Evolutionary conservation across 352 stramenopile genomes (phyloP), one percentile per base, ranked within the genome.

Genomic region (Globisporangium irregulare): DNA sequence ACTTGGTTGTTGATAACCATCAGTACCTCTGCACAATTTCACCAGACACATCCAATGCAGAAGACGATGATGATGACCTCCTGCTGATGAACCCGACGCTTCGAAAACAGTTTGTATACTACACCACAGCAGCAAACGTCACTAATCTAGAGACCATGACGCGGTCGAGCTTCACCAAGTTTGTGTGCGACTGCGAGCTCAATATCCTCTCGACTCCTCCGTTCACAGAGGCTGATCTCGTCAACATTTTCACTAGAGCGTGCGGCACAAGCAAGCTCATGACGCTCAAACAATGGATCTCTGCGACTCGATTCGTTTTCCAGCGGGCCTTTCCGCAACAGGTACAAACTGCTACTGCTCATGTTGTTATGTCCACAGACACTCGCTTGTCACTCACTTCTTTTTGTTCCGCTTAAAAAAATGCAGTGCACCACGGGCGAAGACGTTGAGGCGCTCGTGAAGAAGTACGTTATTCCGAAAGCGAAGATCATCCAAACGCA

Each of bases 131-230:
- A 15, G 72, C 81, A 4, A 88, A 82, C 51, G 72, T 89, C 10
- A 91, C 73, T 12, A 92, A 93, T 62, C 71, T 93, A 18, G 74
- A 83, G 24, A 82, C 75, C 29, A 89, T 93, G 53, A 82, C 74
- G 12, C 77, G 79, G 6, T 82, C 69, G 62, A 81, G 77, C 59
- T 93, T 93, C 64, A 60, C 81, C 51, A 86, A 82, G 41, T 91
- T 93, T 62, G 84, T 81, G 24, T 80, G 80, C 38, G 79, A 92
- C 60, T 92, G 83, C 53, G 71, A 68, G 20, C 71, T 93, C 15
- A 64, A 89, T n/a, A 29, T 62, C 12, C 60, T 86, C 10, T 38
- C 66, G 25, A 68, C 59, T 1, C 70, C 75, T 18, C 63, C 68
- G 1, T 56, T 93, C 14, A 81, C 74, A 0, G 81, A 92, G 27